phyloP scores from a whole-genome alignment of 306 rosid species.

The Cyamopsis tetragonoloba region DNA sequence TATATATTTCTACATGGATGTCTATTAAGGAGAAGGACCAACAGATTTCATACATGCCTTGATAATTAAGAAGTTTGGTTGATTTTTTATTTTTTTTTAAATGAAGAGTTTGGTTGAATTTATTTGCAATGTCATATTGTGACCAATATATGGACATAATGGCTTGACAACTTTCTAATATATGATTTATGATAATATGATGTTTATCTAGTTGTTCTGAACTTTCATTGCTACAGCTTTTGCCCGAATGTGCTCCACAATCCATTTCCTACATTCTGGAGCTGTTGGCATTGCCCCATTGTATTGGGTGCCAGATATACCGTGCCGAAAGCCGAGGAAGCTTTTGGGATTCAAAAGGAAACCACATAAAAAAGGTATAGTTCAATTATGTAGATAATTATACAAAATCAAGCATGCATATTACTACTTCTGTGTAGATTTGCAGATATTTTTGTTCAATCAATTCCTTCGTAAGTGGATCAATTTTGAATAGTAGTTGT shows the following conservation, averaged over 20 bases:
- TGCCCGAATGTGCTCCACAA: conserved; percentile 83
- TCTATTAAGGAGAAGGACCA: background rate
- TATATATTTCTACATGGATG: background rate
- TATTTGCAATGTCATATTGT: background rate
- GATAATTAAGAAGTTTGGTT: background rate
- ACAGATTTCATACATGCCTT: background rate
- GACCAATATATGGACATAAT: background rate
- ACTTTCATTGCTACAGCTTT: conserved; percentile 55
- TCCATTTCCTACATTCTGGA: conserved; percentile 70
- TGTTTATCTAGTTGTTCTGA: background rate
- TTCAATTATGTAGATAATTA: conserved; percentile 12
- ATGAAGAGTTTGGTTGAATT: background rate
- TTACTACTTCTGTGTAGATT: background rate
- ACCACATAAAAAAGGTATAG: conserved; percentile 62
- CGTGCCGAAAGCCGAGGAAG: conserved; percentile 74
- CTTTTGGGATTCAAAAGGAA: conserved; percentile 74
- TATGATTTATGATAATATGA: background rate
- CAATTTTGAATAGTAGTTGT: background rate
- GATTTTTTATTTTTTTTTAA: background rate
- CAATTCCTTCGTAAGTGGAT: background rate
- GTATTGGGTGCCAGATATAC: conserved; percentile 74
- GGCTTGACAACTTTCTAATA: background rate
- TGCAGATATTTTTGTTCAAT: background rate
- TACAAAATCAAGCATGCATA: background rate
- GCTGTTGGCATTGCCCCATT: conserved; percentile 62